Percentiles rank a stretch among this genome's conserved stretches.
Evolutionary conservation across 108 stramenopile genomes (phyloP).

Genomic region (Skeletonema menzelii): DNA sequence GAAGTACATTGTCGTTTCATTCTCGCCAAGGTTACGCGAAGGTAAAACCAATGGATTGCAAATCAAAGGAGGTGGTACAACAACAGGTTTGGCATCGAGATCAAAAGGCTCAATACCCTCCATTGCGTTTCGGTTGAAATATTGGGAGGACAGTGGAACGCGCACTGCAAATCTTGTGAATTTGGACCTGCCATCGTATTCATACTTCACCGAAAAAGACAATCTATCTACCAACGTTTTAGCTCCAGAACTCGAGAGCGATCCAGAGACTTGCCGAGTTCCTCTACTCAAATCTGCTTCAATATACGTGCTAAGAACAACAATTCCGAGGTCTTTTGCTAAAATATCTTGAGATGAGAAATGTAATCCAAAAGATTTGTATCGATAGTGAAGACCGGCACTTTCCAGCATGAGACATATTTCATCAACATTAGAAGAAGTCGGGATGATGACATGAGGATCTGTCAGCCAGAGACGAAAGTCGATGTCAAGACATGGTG

Average conservation of each 20-base stretch:
- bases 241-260: constrained; percentile 28
- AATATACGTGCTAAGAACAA: constrained; percentile 39
- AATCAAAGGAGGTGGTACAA: constrained; percentile 53
- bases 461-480: constrained; percentile 75
- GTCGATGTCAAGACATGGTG: constrained; percentile 60
- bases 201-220: constrained; percentile 69
- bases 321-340: constrained; percentile 61
- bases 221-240: constrained; percentile 70
- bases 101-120: constrained; percentile 47
- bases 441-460: constrained; percentile 56
- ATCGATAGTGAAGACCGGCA: constrained; percentile 76
- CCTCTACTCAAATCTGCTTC: constrained; percentile 25
- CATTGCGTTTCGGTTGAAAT: constrained; percentile 23
- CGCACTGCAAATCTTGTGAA: constrained; percentile 48
- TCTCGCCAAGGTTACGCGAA: constrained; percentile 39
- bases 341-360: constrained; percentile 75
- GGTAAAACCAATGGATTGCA: constrained; percentile 56
- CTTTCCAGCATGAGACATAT: constrained; percentile 59
- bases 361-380: constrained; percentile 56
- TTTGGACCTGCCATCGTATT: constrained; percentile 55
- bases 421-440: constrained; percentile 34
- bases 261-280: constrained; percentile 46
- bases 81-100: constrained; percentile 53
- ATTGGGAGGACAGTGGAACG: constrained; percentile 54
- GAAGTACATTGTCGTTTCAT: constrained; percentile 60